Evolutionary conservation across 75 land plant genomes (phyloP).

Genomic region (Picea glauca): DNA sequence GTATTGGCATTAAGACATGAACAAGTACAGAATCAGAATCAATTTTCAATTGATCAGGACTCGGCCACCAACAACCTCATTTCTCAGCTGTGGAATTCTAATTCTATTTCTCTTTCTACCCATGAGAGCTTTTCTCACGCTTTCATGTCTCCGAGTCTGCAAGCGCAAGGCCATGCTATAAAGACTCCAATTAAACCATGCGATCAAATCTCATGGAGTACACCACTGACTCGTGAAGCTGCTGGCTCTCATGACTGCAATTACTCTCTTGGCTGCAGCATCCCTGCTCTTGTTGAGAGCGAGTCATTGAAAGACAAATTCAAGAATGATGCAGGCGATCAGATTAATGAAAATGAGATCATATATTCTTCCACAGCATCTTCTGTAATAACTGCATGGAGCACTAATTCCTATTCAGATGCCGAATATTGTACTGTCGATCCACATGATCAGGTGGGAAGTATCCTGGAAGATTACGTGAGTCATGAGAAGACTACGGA

Average conservation of each 20-base stretch:
- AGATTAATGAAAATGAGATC: background rate
- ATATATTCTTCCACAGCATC: background rate
- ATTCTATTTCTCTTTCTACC: background rate
- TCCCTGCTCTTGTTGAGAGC: constrained; percentile 5
- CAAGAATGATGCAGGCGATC: background rate
- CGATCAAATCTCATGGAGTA: constrained; percentile 1
- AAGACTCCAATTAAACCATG: background rate
- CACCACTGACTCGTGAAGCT: background rate
- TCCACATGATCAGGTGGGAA: background rate
- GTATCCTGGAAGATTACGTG: background rate
- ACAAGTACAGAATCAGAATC: background rate
- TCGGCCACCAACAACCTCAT: background rate
- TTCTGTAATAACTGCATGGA: constrained; percentile 7
- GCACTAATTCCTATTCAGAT: constrained; percentile 2
- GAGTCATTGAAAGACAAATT: background rate
- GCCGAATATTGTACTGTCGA: background rate
- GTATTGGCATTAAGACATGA: background rate
- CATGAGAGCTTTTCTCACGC: background rate
- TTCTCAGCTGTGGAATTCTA: constrained; percentile 5
- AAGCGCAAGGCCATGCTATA: background rate
- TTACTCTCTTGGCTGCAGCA: background rate
- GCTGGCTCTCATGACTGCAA: too few species aligned
- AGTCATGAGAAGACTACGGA: background rate
- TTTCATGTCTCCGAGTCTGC: background rate
- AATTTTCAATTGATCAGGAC: background rate